phyloP scores from a whole-genome alignment of 305 asterid genomes.

The Solanum hybrid region DNA sequence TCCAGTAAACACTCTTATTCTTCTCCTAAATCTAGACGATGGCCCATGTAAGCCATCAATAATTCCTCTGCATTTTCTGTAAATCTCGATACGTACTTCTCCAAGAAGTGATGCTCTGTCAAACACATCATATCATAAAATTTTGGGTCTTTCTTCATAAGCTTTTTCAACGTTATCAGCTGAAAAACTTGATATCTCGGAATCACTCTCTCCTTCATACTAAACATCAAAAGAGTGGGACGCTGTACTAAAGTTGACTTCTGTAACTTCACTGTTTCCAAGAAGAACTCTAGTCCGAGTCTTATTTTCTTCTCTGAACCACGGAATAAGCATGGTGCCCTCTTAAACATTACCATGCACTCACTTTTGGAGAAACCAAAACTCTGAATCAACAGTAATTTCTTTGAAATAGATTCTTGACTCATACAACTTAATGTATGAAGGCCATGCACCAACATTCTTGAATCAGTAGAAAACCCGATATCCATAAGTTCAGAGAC shows the following conservation, averaged over 20 bases:
- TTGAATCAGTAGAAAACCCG: conserved; percentile 28
- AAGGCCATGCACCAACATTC: conserved; percentile 23
- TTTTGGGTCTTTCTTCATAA: conserved; percentile 14
- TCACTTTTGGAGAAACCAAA: conserved; percentile 23
- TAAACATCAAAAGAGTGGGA: conserved; percentile 14
- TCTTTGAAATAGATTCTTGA: conserved; percentile 6
- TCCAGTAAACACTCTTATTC: background rate
- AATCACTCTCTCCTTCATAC: conserved; percentile 29
- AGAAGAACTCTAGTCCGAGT: conserved; percentile 20
- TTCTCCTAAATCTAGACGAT: background rate
- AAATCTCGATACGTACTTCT: conserved; percentile 12
- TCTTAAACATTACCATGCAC: conserved; percentile 22
- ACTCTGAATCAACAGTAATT: conserved; percentile 8
- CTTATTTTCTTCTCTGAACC: conserved; percentile 15
- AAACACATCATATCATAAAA: conserved; percentile 2
- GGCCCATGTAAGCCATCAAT: conserved; percentile 7
- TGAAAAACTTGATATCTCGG: conserved; percentile 21
- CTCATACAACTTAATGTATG: conserved; percentile 5
- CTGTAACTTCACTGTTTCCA: conserved; percentile 15
- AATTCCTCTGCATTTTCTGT: conserved; percentile 14
- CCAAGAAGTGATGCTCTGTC: conserved; percentile 14
- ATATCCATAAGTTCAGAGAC: conserved; percentile 15
- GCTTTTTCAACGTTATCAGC: conserved; percentile 7
- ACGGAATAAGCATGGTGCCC: conserved; percentile 11
- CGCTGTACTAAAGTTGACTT: conserved; percentile 8